These are phyloP conservation scores for Sinapis alba DNA, from an alignment of 441 rosid species.

Conservation along the genomic window DNA sequence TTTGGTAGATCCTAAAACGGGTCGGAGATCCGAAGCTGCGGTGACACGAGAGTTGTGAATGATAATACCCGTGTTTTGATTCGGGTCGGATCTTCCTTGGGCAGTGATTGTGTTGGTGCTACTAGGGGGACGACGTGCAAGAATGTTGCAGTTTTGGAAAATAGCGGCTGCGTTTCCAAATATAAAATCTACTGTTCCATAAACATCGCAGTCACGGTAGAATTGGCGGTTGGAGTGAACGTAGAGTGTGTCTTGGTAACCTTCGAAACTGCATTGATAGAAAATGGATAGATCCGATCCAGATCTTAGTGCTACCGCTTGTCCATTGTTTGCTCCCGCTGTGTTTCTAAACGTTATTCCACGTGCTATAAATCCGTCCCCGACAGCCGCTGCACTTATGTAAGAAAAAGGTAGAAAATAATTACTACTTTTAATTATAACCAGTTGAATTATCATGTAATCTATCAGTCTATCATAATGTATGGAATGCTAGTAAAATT, in stretches of 20 bases:
- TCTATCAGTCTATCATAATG: neutral
- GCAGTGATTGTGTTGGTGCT: conserved; percentile 59
- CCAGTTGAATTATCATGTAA: neutral
- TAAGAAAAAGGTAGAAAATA: neutral
- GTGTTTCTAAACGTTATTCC: conserved; percentile 68
- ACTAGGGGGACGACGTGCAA: conserved; percentile 49
- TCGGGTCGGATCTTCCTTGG: conserved; percentile 64
- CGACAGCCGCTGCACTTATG: conserved; percentile 50
- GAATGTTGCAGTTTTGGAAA: conserved; percentile 64
- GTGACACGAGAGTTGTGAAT: conserved; percentile 63
- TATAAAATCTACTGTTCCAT: conserved; percentile 66
- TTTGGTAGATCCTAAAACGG: conserved; percentile 49
- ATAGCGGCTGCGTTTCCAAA: conserved; percentile 71
- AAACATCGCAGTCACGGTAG: conserved; percentile 64
- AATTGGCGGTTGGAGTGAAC: conserved; percentile 60
- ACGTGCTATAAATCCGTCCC: conserved; percentile 66
- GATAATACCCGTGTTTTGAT: conserved; percentile 66
- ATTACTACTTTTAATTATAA: neutral
- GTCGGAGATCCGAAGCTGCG: conserved; percentile 59
- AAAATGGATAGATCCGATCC: conserved; percentile 70
- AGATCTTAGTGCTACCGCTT: conserved; percentile 73
- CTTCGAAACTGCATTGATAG: conserved; percentile 61
- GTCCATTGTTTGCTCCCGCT: conserved; percentile 56
- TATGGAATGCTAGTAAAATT: neutral
- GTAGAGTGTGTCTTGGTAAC: conserved; percentile 72